These are phyloP conservation scores for Canna indica DNA, from an alignment of 176 grass and related monocot genomes.

Conservation along the genomic window DNA sequence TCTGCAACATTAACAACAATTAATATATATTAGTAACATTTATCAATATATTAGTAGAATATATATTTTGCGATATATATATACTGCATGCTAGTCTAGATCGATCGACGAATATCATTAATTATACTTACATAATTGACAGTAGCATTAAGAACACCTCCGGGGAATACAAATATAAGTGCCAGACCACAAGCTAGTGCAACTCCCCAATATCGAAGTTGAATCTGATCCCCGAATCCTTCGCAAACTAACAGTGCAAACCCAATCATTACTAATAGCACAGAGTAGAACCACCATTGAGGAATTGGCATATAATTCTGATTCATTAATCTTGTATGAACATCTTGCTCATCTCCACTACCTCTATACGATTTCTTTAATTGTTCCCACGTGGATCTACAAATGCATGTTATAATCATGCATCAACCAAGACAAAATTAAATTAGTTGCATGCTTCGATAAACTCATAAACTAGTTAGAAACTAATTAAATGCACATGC, in stretches of 20 bases:
- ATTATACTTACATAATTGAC: neutral
- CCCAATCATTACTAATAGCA: neutral
- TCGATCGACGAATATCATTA: too few species aligned
- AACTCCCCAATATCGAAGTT: neutral
- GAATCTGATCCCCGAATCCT: neutral
- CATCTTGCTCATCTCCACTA: too few species aligned
- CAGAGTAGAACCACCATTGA: neutral
- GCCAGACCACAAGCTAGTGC: neutral
- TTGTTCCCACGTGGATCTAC: too few species aligned
- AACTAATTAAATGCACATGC: neutral
- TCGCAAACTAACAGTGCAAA: neutral
- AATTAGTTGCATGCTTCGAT: conserved; percentile 1
- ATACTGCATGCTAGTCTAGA: too few species aligned
- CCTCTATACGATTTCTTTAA: too few species aligned
- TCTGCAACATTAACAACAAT: too few species aligned
- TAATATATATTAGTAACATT: too few species aligned
- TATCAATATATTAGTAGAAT: too few species aligned
- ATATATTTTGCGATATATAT: too few species aligned
- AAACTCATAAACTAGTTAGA: neutral
- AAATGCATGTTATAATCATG: too few species aligned
- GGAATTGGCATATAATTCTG: conserved; percentile 6
- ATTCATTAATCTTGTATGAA: too few species aligned
- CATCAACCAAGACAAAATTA: too few species aligned
- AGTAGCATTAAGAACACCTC: neutral
- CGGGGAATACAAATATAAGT: neutral